phyloP scores from a whole-genome alignment of 2,329 filamentous ascomycete species.

The Orbilia ellipsospora region DNA sequence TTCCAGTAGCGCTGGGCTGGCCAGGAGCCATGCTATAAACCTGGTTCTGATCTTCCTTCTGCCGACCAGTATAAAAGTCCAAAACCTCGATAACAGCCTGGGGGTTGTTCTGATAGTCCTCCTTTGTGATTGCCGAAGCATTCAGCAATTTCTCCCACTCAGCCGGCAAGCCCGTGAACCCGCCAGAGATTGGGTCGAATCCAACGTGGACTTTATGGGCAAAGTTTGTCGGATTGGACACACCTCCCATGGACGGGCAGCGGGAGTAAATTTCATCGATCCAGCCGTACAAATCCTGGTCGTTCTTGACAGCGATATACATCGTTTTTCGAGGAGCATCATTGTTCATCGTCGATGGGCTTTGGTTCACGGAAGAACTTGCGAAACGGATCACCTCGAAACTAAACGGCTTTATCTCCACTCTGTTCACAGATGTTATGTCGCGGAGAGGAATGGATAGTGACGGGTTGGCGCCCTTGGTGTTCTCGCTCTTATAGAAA shows the following conservation, averaged over 20 bases:
- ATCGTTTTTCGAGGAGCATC: slow-evolving; percentile 85
- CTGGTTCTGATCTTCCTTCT: slow-evolving; percentile 72
- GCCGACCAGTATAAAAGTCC: slow-evolving; percentile 76
- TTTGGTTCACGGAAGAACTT: slow-evolving; percentile 66
- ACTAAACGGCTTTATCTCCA: slow-evolving; percentile 89
- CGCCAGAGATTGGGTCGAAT: slow-evolving; percentile 93
- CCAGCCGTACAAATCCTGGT: slow-evolving; percentile 98
- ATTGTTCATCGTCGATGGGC: slow-evolving; percentile 78
- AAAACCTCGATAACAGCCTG: slow-evolving; percentile 77
- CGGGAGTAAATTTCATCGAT: slow-evolving; percentile 97
- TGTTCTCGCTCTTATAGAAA: slow-evolving; percentile 85
- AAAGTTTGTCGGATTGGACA: slow-evolving; percentile 98
- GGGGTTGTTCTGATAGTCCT: slow-evolving; percentile 97
- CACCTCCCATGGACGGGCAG: slow-evolving; percentile 96
- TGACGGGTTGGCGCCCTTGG: slow-evolving; percentile 79
- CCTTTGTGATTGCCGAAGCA: slow-evolving; percentile 95
- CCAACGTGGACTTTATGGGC: slow-evolving; percentile 96
- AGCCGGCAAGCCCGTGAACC: slow-evolving; percentile 90
- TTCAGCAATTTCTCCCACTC: slow-evolving; percentile 98
- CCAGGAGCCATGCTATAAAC: slow-evolving; percentile 73
- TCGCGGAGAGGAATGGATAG: slow-evolving; percentile 80
- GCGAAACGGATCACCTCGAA: slow-evolving; percentile 87
- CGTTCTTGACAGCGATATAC: slow-evolving; percentile 91
- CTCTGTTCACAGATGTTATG: slow-evolving; percentile 87
- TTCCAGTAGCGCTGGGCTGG: slow-evolving; percentile 67